Percentiles rank a stretch among this genome's conserved stretches.
Evolutionary conservation across 1,284 basidiomycete genomes (phyloP).

Genomic region (Termitomyces sp.): DNA sequence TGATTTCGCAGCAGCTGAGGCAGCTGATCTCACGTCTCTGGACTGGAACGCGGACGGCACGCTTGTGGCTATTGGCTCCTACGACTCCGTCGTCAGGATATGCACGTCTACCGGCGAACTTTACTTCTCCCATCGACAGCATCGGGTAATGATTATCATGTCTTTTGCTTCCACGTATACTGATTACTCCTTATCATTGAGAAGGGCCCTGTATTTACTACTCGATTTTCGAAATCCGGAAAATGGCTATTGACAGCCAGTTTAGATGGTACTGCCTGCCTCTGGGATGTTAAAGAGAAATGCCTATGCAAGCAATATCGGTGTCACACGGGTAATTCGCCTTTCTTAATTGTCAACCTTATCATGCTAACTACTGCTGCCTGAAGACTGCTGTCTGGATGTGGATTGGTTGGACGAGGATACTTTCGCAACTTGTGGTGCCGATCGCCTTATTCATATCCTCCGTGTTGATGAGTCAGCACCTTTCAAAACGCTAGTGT

Average conservation of each 20-base stretch:
- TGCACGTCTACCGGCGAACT: conserved; percentile 50
- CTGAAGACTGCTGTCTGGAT: conserved; percentile 69
- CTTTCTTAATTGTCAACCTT: conserved; percentile 5
- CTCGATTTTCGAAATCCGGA: conserved; percentile 66
- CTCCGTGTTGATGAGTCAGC: conserved; percentile 46
- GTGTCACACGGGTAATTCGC: conserved; percentile 53
- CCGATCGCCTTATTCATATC: conserved; percentile 61
- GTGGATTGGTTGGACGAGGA: conserved; percentile 75
- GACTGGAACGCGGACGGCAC: conserved; percentile 71
- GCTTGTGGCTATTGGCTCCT: conserved; percentile 71
- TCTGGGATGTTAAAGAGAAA: conserved; percentile 72
- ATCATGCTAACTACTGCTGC: conserved; percentile 13
- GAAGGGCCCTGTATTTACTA: conserved; percentile 74
- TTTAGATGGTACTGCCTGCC: conserved; percentile 66
- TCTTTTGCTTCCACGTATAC: conserved; percentile 4
- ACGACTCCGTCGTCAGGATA: conserved; percentile 65
- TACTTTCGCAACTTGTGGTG: conserved; percentile 70
- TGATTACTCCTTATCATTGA: conserved; percentile 22
- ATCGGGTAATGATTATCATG: conserved; percentile 51
- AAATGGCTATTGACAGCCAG: conserved; percentile 68
- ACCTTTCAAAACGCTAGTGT: conserved; percentile 57
- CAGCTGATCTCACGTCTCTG: conserved; percentile 64
- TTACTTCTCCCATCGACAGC: conserved; percentile 57
- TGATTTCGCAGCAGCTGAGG: conserved; percentile 41
- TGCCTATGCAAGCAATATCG: conserved; percentile 56